Conservation (phyloP, 2,329 filamentous ascomycete species). For the Parastagonospora avenae region DNA sequence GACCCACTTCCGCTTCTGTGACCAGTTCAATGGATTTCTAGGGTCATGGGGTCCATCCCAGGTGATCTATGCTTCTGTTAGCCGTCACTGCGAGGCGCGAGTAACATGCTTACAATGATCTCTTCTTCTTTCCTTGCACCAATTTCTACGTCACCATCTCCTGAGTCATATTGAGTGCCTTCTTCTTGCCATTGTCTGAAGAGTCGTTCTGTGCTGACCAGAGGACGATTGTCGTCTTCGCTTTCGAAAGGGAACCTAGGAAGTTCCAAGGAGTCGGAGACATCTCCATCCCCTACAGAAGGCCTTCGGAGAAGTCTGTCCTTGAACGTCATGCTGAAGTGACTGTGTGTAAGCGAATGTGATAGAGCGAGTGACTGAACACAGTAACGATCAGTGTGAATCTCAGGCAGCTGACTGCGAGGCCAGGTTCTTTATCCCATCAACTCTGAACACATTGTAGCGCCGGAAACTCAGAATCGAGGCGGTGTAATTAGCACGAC, state of each 20-base stretch:
- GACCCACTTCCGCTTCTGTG: slow-evolving; percentile 50
- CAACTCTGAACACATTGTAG: neutral
- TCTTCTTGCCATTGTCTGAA: slow-evolving; percentile 22
- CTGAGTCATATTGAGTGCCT: slow-evolving; percentile 14
- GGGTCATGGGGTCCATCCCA: slow-evolving; percentile 55
- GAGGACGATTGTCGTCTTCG: slow-evolving; percentile 13
- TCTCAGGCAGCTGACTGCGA: too few relatives aligned
- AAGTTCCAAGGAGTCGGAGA: slow-evolving; percentile 9
- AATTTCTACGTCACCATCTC: slow-evolving; percentile 7
- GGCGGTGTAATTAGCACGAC: neutral
- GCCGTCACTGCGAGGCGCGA: neutral
- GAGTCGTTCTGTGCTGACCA: slow-evolving; percentile 27
- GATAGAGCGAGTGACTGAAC: neutral
- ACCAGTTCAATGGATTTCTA: slow-evolving; percentile 55
- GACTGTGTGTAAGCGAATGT: slow-evolving; percentile 6
- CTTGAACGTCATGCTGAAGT: slow-evolving; percentile 17
- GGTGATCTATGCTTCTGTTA: slow-evolving; percentile 32
- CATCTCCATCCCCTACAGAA: slow-evolving; percentile 9
- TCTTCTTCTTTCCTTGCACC: slow-evolving; percentile 13
- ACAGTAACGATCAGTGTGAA: neutral
- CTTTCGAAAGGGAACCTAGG: slow-evolving; percentile 28
- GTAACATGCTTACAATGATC: slow-evolving; percentile 17
- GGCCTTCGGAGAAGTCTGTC: slow-evolving; percentile 11
- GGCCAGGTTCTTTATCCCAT: neutral
- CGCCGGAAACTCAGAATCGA: too few relatives aligned